A percentile compares a stretch with the other conserved stretches of the same genome.
Evolutionary conservation across 306 rosid genomes (phyloP).

Genomic region (Dryas octopetala): DNA sequence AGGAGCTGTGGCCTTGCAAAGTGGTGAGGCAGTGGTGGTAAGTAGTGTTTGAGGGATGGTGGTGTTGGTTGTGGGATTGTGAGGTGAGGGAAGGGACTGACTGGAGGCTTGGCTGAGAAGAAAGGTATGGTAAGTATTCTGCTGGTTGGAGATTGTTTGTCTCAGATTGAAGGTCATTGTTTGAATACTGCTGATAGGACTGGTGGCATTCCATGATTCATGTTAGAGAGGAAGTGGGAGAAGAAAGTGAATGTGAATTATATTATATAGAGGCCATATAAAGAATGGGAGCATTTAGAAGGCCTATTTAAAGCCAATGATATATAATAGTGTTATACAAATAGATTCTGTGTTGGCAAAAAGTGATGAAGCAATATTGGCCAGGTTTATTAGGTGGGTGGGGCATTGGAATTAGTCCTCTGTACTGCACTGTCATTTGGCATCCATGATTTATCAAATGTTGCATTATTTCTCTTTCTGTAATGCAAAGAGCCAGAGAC

Average conservation of each 20-base stretch:
- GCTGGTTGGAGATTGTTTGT: background rate
- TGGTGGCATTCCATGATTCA: constrained; percentile 59
- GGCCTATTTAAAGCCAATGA: background rate
- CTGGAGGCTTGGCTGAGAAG: constrained; percentile 53
- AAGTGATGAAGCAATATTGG: constrained; percentile 1
- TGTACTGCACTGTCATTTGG: constrained; percentile 10
- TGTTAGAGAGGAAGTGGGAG: constrained; percentile 27
- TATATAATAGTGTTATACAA: background rate
- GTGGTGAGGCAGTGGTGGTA: constrained; percentile 54
- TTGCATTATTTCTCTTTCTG: background rate
- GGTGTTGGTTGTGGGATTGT: constrained; percentile 15
- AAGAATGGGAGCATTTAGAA: constrained; percentile 1
- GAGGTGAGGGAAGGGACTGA: constrained; percentile 57
- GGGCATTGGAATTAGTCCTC: background rate
- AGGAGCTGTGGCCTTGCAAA: constrained; percentile 52
- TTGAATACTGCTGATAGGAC: constrained; percentile 18
- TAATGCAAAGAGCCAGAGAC: background rate
- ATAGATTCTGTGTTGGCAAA: constrained; percentile 13
- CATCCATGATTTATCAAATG: background rate
- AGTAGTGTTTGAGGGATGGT: constrained; percentile 4
- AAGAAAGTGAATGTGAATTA: constrained; percentile 28
- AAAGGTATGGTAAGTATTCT: constrained; percentile 12
- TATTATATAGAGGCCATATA: constrained; percentile 29
- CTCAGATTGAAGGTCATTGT: constrained; percentile 5
- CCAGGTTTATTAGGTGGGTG: background rate